Conservation (phyloP, 1,284 basidiomycete genomes). For the Ustilago bromivora region DNA sequence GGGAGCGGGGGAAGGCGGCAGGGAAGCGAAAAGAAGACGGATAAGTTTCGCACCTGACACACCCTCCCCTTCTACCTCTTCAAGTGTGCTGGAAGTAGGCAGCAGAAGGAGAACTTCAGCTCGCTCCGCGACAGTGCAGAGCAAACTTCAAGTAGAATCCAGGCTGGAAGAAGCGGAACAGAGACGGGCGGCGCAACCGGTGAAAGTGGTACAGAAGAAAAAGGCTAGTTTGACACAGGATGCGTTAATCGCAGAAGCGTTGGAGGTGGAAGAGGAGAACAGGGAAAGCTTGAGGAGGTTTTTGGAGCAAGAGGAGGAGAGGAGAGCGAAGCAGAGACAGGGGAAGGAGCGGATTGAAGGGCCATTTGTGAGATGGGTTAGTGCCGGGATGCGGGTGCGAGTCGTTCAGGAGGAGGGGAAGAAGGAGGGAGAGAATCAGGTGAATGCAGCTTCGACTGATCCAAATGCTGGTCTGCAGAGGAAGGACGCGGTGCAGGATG, state of each 20-base stretch:
- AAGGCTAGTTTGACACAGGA: slow-evolving; percentile 76
- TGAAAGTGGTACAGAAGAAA: slow-evolving; percentile 33
- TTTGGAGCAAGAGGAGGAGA: slow-evolving; percentile 82
- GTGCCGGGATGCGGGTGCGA: slow-evolving; percentile 70
- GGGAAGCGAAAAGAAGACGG: slow-evolving; percentile 21
- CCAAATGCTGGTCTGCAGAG: neutral
- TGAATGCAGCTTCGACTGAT: too few relatives aligned
- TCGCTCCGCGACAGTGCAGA: slow-evolving; percentile 57
- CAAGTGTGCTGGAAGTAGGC: neutral
- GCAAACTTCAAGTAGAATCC: slow-evolving; percentile 58
- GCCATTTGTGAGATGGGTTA: slow-evolving; percentile 80
- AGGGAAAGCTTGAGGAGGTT: slow-evolving; percentile 82
- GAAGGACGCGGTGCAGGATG: neutral
- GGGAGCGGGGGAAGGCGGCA: neutral
- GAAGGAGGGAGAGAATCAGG: neutral
- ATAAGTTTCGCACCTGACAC: slow-evolving; percentile 46
- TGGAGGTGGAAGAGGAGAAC: slow-evolving; percentile 87
- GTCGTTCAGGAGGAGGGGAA: slow-evolving; percentile 28
- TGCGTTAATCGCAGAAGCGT: slow-evolving; percentile 81
- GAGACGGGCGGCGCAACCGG: slow-evolving; percentile 73
- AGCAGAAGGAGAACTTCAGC: slow-evolving; percentile 25
- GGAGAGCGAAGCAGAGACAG: slow-evolving; percentile 77
- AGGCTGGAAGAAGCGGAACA: slow-evolving; percentile 75
- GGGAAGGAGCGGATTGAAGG: slow-evolving; percentile 76
- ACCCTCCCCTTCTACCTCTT: slow-evolving; percentile 9